Evolutionary conservation across 2,329 filamentous ascomycete genomes (phyloP).

Genomic region (Tolypocladium cylindrosporum): DNA sequence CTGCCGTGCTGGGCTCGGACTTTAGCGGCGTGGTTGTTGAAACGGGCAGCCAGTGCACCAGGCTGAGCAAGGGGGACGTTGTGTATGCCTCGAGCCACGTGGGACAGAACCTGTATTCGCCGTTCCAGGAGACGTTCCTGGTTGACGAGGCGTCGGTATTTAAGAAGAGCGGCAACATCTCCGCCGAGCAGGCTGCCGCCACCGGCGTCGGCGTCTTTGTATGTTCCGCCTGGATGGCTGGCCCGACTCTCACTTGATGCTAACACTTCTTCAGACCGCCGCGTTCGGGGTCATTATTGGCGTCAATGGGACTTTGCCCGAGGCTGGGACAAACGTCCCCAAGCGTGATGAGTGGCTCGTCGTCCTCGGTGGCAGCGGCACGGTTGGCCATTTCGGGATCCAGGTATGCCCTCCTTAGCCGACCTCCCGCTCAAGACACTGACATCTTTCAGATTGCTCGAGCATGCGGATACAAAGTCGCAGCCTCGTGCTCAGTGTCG

Average conservation of each 20-base stretch:
- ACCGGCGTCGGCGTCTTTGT: slow-evolving; percentile 25
- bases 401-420: slow-evolving; percentile 9
- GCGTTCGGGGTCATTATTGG: slow-evolving; percentile 20
- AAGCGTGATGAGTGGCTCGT: slow-evolving; percentile 24
- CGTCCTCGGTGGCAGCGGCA: slow-evolving; percentile 22
- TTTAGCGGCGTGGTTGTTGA: slow-evolving; percentile 21
- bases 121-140: slow-evolving; percentile 27
- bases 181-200: slow-evolving; percentile 18
- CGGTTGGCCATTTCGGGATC: slow-evolving; percentile 23
- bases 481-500: slow-evolving; percentile 22
- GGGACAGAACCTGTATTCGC: slow-evolving; percentile 19
- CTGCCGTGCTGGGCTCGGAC: slow-evolving; percentile 27
- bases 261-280: slow-evolving; percentile 17
- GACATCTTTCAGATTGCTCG: slow-evolving; percentile 17
- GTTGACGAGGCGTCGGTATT: slow-evolving; percentile 25
- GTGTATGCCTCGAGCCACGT: slow-evolving; percentile 24
- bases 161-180: slow-evolving; percentile 15
- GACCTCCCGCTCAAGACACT: too few species aligned
- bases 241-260: neutral
- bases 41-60: slow-evolving; percentile 16
- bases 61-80: slow-evolving; percentile 21
- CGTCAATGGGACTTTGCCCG: slow-evolving; percentile 12
- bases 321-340: slow-evolving; percentile 2
- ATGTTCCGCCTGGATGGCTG: neutral
- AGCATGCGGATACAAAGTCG: slow-evolving; percentile 24